Base-by-base conservation (phyloP, 75 land plant genomes). In the Pinus tabuliformis region DNA sequence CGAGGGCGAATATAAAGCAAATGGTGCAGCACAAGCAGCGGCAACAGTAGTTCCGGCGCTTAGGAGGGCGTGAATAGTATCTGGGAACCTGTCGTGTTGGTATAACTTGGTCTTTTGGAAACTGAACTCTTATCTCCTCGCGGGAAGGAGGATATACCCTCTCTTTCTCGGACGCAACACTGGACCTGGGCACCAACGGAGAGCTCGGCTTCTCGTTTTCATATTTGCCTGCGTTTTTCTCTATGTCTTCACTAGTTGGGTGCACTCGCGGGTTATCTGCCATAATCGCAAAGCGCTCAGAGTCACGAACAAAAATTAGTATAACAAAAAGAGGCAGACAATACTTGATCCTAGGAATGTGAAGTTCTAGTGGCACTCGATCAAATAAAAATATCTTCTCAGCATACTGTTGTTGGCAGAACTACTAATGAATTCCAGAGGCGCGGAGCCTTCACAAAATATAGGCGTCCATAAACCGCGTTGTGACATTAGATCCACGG, bases 231-330 rank as follows among this genome's bases (percentile, higher is more conserved):
- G 65, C 71, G 28, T 17, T 33, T 15, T 77, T 65, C 58, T 82
- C 83, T 54, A 65, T 57, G 57, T 78, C 80, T 13, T 77, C 12
- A 20, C 0, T 7, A 2, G 21, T 75, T 20, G 76, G 83, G 54
- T 81, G 58, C 37, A 81, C 60, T 26, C 73, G 60, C 75, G 57
- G 79, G 18, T 20, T 66, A 6, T 78, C 83, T 3, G 75, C 80
- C 83, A 81, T 81, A 1, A 58, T 11, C 12, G 0, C 12, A 49
- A 49, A 49, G 12, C 12, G 54, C 11, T 49, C 54, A 11, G 12
- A 49, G 54, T 1, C 42, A 39, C 42, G 5, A 4, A 39, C 42
- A 39, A 0, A 49, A 49, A 49, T 11, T 11, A 49, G 54, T 49
- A 49, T 49, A 49, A 49, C 54, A 0, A 5, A 59, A 18, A 1